Percentiles rank a stretch among this genome's conserved stretches.
These are phyloP conservation scores for Mychonastes homosphaera DNA, from an alignment of 139 green algal genomes.

Conservation along the genomic window DNA sequence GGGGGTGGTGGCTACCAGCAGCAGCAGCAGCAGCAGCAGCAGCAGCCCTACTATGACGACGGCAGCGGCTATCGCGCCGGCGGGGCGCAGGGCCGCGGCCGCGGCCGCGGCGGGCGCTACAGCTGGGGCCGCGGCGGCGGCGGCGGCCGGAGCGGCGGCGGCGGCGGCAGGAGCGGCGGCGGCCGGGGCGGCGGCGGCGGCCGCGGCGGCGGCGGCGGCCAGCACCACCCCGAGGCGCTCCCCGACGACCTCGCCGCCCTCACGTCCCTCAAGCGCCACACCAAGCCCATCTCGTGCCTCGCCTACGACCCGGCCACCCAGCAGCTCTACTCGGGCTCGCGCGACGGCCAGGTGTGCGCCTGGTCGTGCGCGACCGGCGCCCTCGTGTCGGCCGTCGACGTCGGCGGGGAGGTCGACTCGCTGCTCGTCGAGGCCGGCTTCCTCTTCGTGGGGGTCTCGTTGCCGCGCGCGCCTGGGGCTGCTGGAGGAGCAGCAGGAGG, in stretches of 20 bases:
- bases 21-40: background rate
- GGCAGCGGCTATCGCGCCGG: background rate
- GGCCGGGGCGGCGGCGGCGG: background rate
- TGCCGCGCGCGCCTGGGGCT: too few relatives aligned
- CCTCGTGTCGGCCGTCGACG: background rate
- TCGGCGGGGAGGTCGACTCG: conserved; percentile 10
- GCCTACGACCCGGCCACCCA: conserved; percentile 11
- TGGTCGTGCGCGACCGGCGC: conserved; percentile 16
- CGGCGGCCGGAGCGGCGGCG: background rate
- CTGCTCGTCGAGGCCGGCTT: conserved; percentile 13
- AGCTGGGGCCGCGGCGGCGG: background rate
- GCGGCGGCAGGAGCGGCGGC: background rate
- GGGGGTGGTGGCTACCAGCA: background rate
- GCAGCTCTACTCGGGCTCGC: conserved; percentile 20
- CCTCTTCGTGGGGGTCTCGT: conserved; percentile 22
- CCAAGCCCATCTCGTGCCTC: conserved; percentile 20
- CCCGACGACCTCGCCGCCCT: conserved; percentile 14
- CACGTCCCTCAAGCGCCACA: conserved; percentile 15
- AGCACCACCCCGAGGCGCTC: conserved; percentile 4
- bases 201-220: background rate
- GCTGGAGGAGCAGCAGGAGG: too few relatives aligned
- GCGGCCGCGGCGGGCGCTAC: background rate
- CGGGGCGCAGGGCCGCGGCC: conserved; percentile 4
- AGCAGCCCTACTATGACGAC: background rate
- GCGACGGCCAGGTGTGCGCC: conserved; percentile 16